A percentile compares a stretch with the other conserved stretches of the same genome.
Evolutionary conservation across 2,329 filamentous ascomycete genomes (phyloP).

Genomic region (Fusarium nodosum): DNA sequence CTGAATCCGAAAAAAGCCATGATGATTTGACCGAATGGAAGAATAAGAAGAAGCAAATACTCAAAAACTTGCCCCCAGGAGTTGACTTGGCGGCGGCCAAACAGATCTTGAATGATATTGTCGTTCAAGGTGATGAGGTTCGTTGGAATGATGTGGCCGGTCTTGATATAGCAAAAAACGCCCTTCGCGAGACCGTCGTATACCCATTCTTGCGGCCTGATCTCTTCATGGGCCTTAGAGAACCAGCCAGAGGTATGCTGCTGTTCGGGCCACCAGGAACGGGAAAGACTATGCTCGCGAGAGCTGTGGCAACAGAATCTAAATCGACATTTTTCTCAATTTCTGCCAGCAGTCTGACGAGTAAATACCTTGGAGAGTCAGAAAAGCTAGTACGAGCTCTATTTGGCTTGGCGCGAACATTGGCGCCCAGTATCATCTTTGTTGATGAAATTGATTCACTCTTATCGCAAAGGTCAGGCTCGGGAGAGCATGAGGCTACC

Average conservation of each 20-base stretch:
- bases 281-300: conserved; percentile 97
- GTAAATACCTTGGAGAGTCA: conserved; percentile 95
- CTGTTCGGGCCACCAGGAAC: conserved; percentile 98
- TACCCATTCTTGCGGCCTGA: conserved; percentile 97
- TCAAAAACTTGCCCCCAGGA: conserved; percentile 84
- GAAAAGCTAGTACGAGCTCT: conserved; percentile 96
- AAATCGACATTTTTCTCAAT: conserved; percentile 97
- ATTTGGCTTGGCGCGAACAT: conserved; percentile 87
- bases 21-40: conserved; percentile 69
- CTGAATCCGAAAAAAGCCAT: conserved; percentile 57
- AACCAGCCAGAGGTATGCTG: conserved; percentile 94
- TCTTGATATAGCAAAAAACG: conserved; percentile 88
- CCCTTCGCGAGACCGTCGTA: conserved; percentile 94
- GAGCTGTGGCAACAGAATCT: conserved; percentile 92
- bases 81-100: conserved; percentile 86
- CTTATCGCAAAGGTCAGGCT: conserved; percentile 84
- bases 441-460: conserved; percentile 98
- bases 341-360: conserved; percentile 92
- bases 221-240: conserved; percentile 93
- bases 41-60: conserved; percentile 71
- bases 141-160: conserved; percentile 96
- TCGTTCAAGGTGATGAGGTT: conserved; percentile 93
- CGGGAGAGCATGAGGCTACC: conserved; percentile 92
- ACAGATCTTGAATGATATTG: conserved; percentile 95
- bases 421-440: conserved; percentile 97